Evolutionary conservation across 2,329 filamentous ascomycete species (phyloP).

Genomic region (Fusarium sp.): DNA sequence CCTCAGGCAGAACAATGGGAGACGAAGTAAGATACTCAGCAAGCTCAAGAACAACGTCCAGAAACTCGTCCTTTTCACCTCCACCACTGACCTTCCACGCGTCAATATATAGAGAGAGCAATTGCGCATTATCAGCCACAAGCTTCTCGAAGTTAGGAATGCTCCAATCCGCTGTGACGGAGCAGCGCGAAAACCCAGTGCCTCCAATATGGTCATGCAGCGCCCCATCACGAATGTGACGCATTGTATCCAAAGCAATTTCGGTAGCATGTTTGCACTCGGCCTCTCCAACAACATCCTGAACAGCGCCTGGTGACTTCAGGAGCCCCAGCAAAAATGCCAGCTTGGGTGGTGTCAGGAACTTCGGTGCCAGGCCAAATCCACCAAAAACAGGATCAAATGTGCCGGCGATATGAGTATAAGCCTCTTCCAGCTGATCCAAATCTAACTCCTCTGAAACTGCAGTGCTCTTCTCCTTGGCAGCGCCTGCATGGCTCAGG

Average conservation of each 20-base stretch:
- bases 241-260: constrained; percentile 85
- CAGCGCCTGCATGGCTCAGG: constrained; percentile 38
- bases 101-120: constrained; percentile 86
- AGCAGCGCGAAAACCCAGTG: constrained; percentile 75
- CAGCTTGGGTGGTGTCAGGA: constrained; percentile 87
- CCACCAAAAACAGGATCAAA: constrained; percentile 84
- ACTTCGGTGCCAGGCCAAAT: constrained; percentile 86
- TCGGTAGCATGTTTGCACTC: constrained; percentile 78
- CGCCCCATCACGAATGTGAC: constrained; percentile 72
- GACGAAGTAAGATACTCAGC: constrained; percentile 83
- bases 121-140: constrained; percentile 89
- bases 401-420: constrained; percentile 80
- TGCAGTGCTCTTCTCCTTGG: constrained; percentile 37
- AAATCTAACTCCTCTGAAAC: constrained; percentile 80
- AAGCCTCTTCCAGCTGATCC: constrained; percentile 91
- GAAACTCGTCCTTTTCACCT: constrained; percentile 73
- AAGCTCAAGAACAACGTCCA: constrained; percentile 82
- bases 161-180: constrained; percentile 91
- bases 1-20: constrained; percentile 73
- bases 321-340: constrained; percentile 81
- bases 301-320: constrained; percentile 76
- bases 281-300: constrained; percentile 85
- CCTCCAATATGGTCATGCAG: constrained; percentile 66
- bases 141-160: constrained; percentile 98
- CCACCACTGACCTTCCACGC: constrained; percentile 73